Evolutionary conservation across 2,329 filamentous ascomycete species (phyloP), one percentile per base, ranked within the genome.

Genomic region (Cercospora beticola): DNA sequence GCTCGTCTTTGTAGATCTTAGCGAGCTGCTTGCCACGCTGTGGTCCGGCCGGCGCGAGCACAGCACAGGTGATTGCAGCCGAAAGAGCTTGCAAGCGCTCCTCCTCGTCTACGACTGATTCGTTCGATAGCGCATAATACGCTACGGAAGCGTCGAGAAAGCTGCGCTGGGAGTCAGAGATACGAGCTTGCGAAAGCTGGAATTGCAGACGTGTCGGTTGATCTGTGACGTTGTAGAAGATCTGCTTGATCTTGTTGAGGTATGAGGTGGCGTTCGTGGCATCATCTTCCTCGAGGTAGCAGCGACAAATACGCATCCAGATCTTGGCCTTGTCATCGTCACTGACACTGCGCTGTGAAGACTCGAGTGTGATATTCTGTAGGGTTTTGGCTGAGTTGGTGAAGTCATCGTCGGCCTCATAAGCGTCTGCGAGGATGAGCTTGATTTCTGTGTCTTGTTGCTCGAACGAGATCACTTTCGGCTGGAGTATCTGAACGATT

Each of bases 241-340:
- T 86, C 77, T 95, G 94, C 82, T 97, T 98, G 80, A 97, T 91
- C 80, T 94, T 94, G 85, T 97, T 97, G 76, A 99, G 86, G 78
- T 94, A 97, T 49, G 87, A 88, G 78, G 96, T 93, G 52, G 95
- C 95, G 40, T 87, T 86, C 1, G 90, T 93, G 8, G 92, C 91
- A 81, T 98, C 94, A 78, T 97, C 94, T 59, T 94, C 92, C 82
- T 99, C 94, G 70, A 99, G 87, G 79, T 95, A 96, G 83, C 96
- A 91, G 70, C 95, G 89, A 78, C 96, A 93, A 77, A 99, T 97
- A 69, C 94, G 92, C 74, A 98, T 91, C 92, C 94, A 98, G 65
- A 95, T 88, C 65, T 86, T 85, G 8, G 93, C 92, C 81, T 93
- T 94, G 74, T 94, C 91, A 75, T 92, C 88, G 78, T 93, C 90